phyloP scores from a whole-genome alignment of 805 yeast species.

The Cyberlindnera galapagoensis region DNA sequence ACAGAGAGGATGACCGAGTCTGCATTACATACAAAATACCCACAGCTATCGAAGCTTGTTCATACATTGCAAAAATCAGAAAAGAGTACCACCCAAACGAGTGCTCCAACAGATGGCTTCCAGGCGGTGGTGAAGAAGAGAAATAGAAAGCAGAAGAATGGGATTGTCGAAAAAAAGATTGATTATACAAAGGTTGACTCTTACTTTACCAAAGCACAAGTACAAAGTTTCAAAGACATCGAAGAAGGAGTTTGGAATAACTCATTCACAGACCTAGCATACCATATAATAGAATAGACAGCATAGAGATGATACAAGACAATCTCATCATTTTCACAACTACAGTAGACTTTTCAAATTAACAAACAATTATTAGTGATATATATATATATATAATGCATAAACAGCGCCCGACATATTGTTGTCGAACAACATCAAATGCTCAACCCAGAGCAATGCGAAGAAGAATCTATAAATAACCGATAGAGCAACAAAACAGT shows the following conservation, averaged over 20 bases:
- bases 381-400: conserved; percentile 4
- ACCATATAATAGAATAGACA: conserved; percentile 25
- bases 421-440: no score
- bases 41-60: conserved; percentile 34
- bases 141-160: conserved; percentile 18
- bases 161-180: conserved; percentile 25
- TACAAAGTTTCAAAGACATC: conserved; percentile 20
- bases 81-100: no score
- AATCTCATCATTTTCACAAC: no score
- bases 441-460: background rate
- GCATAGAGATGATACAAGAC: no score
- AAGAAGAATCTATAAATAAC: background rate
- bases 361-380: conserved; percentile 2
- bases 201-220: conserved; percentile 27
- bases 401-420: background rate
- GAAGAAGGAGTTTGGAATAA: conserved; percentile 40
- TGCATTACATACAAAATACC: conserved; percentile 38
- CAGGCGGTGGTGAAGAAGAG: conserved; percentile 11
- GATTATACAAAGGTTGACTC: conserved; percentile 26
- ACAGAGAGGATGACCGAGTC: conserved; percentile 43
- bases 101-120: conserved; percentile 12
- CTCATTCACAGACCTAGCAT: conserved; percentile 47
- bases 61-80: conserved; percentile 7
- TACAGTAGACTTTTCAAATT: no score
- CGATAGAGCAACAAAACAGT: background rate